These are phyloP conservation scores for Dactylellina haptotyla DNA, from an alignment of 2,329 filamentous ascomycete genomes.

Conservation along the genomic window DNA sequence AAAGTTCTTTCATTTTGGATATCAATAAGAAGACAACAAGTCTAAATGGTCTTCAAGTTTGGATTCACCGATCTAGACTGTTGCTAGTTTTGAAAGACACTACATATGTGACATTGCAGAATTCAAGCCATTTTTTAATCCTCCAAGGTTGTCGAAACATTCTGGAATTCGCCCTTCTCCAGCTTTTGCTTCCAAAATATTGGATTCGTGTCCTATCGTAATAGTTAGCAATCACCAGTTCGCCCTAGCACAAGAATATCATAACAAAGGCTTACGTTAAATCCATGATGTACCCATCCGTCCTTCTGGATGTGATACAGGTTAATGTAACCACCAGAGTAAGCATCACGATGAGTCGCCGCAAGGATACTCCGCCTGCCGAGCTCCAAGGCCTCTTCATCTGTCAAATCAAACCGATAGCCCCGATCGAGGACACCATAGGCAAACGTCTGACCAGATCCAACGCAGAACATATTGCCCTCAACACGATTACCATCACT, in stretches of 20 bases:
- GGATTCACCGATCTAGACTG: not conserved
- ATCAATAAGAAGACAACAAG: too few relatives aligned
- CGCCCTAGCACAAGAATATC: not conserved
- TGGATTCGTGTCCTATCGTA: slow-evolving; percentile 81
- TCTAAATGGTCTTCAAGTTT: too few relatives aligned
- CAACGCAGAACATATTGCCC: slow-evolving; percentile 97
- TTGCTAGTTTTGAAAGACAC: not conserved
- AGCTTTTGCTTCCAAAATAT: slow-evolving; percentile 99
- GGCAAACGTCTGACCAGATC: slow-evolving; percentile 97
- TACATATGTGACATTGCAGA: not conserved
- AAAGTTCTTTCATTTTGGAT: too few relatives aligned
- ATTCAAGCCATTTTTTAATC: not conserved
- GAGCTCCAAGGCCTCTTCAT: slow-evolving; percentile 88
- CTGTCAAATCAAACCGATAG: slow-evolving; percentile 87
- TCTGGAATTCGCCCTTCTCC: slow-evolving; percentile 97
- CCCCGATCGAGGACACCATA: slow-evolving; percentile 97
- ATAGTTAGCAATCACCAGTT: slow-evolving; percentile 14
- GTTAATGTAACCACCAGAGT: slow-evolving; percentile 98
- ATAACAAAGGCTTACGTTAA: slow-evolving; percentile 67
- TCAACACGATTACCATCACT: slow-evolving; percentile 91
- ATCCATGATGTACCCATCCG: slow-evolving; percentile 98
- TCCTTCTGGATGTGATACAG: slow-evolving; percentile 99
- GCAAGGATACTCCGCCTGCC: slow-evolving; percentile 92
- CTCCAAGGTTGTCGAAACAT: slow-evolving; percentile 74
- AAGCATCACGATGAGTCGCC: slow-evolving; percentile 97